Evolutionary conservation across 2,329 filamentous ascomycete species (phyloP).

Genomic region (Colletotrichum abscissum): DNA sequence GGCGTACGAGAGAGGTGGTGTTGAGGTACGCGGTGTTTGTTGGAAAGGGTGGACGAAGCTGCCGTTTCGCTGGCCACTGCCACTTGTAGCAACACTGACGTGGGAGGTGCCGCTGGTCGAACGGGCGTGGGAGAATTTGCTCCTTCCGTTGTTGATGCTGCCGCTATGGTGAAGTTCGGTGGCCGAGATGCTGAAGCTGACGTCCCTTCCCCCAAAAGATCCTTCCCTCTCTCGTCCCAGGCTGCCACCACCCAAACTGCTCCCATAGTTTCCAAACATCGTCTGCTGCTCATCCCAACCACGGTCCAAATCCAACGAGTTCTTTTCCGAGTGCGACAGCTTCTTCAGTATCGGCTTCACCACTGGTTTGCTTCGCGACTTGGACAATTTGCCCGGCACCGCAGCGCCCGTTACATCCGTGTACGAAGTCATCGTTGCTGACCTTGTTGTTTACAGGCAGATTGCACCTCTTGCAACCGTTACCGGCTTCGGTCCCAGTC

Average conservation of each 20-base stretch:
- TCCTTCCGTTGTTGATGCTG: slow-evolving; percentile 40
- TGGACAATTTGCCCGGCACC: slow-evolving; percentile 53
- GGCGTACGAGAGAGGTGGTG: slow-evolving; percentile 68
- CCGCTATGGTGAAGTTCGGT: slow-evolving; percentile 42
- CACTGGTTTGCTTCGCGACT: slow-evolving; percentile 58
- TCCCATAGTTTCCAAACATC: slow-evolving; percentile 26
- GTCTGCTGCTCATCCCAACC: slow-evolving; percentile 43
- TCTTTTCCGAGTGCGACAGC: slow-evolving; percentile 68
- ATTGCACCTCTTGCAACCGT: not conserved
- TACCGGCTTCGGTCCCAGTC: no score
- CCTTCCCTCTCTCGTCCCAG: slow-evolving; percentile 43
- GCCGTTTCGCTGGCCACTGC: slow-evolving; percentile 59
- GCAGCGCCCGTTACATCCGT: slow-evolving; percentile 44
- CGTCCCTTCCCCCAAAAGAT: slow-evolving; percentile 48
- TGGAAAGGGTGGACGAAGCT: slow-evolving; percentile 73
- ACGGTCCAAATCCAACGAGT: slow-evolving; percentile 71
- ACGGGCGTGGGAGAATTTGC: slow-evolving; percentile 65
- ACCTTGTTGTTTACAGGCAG: not conserved
- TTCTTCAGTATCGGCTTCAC: slow-evolving; percentile 75
- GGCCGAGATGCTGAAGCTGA: slow-evolving; percentile 58
- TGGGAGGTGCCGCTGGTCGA: slow-evolving; percentile 70
- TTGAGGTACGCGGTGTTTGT: slow-evolving; percentile 70
- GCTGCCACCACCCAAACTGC: slow-evolving; percentile 38
- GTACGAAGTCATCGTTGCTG: slow-evolving; percentile 48
- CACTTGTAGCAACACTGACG: slow-evolving; percentile 65